phyloP scores from a whole-genome alignment of 2,329 filamentous ascomycete species.

The Passalora sequoiae region DNA sequence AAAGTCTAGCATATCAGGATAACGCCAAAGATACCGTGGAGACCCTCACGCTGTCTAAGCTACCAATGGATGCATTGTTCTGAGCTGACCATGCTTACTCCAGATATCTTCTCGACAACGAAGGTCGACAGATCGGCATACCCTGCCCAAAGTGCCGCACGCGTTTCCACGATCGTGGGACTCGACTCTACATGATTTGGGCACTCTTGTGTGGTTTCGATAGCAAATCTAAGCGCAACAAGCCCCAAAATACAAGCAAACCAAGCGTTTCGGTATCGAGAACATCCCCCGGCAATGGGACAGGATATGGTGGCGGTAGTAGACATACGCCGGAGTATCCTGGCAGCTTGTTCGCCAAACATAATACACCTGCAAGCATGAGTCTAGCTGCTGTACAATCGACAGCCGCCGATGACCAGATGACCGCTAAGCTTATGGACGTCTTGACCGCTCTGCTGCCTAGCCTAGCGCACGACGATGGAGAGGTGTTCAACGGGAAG shows the following conservation, averaged over 20 bases:
- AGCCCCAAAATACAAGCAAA: slow-evolving; percentile 6
- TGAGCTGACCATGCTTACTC: no score
- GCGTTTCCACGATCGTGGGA: background rate
- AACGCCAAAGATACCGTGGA: no score
- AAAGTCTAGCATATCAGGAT: no score
- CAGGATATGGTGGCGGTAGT: background rate
- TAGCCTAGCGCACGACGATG: slow-evolving; percentile 15
- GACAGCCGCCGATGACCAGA: slow-evolving; percentile 16
- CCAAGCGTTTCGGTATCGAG: background rate
- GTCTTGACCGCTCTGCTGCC: slow-evolving; percentile 26
- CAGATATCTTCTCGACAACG: background rate
- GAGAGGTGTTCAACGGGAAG: slow-evolving; percentile 33
- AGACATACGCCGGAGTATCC: no score
- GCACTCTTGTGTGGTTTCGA: slow-evolving; percentile 37
- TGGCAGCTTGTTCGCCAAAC: no score
- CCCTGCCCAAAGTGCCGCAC: slow-evolving; percentile 1
- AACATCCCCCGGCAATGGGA: background rate
- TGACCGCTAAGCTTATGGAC: slow-evolving; percentile 16
- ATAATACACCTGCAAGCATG: background rate
- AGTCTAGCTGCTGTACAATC: background rate
- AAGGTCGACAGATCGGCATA: background rate
- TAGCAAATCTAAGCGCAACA: slow-evolving; percentile 15
- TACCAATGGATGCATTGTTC: no score
- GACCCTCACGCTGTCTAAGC: no score
- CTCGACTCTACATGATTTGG: slow-evolving; percentile 35